phyloP scores from a whole-genome alignment of 2,329 filamentous ascomycete genomes.

The Paecilomyces dactylethromorphus region DNA sequence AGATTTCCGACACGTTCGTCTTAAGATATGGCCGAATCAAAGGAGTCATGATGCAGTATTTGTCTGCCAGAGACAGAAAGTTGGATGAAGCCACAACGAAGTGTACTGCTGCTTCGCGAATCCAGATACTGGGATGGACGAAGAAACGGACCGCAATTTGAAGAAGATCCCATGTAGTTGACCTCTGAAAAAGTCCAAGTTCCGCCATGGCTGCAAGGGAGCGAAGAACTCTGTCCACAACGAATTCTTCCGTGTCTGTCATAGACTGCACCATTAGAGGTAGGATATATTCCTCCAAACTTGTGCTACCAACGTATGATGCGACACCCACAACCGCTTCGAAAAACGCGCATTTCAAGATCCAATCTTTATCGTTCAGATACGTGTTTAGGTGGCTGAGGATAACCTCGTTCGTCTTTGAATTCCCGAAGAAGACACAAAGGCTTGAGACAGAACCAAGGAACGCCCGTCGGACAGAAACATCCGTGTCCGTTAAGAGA shows the following conservation, averaged over 20 bases:
- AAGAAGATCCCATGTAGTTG: constrained; percentile 80
- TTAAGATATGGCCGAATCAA: constrained; percentile 78
- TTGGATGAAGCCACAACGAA: constrained; percentile 72
- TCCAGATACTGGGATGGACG: constrained; percentile 92
- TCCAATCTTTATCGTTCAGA: constrained; percentile 93
- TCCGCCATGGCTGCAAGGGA: constrained; percentile 83
- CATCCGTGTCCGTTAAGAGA: constrained; percentile 78
- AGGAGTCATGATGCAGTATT: constrained; percentile 75
- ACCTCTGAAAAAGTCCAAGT: constrained; percentile 76
- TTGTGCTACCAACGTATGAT: constrained; percentile 80
- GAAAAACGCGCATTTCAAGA: constrained; percentile 92
- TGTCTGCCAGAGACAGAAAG: constrained; percentile 72
- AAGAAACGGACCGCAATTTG: constrained; percentile 78
- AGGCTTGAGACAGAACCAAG: constrained; percentile 84
- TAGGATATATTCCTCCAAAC: constrained; percentile 88
- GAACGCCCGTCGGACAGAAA: constrained; percentile 83
- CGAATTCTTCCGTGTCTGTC: constrained; percentile 87
- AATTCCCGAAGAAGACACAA: constrained; percentile 89
- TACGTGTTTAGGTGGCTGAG: constrained; percentile 96
- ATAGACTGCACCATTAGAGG: constrained; percentile 94
- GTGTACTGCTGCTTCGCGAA: constrained; percentile 79
- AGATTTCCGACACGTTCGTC: constrained; percentile 60
- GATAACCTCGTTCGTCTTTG: constrained; percentile 92
- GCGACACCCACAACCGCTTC: constrained; percentile 91
- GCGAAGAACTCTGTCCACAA: constrained; percentile 83